Evolutionary conservation across 163 green algal species (phyloP).

Genomic region (Coccomyxa subellipsoidea): DNA sequence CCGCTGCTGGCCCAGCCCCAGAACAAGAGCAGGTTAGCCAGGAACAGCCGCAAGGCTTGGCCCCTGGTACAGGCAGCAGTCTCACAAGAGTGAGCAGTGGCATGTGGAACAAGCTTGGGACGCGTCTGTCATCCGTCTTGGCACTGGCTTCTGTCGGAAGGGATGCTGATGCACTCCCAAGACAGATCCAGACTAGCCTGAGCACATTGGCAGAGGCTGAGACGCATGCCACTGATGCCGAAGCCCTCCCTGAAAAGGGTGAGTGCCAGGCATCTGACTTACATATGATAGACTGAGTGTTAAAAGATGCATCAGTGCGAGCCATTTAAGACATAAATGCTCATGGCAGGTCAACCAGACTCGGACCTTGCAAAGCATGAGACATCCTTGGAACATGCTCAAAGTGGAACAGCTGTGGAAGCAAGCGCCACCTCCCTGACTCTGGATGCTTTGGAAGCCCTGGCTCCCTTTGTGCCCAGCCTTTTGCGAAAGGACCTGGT

Average conservation of each 20-base stretch:
- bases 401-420: neutral
- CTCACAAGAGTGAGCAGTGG: neutral
- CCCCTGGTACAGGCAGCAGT: neutral
- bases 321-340: neutral
- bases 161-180: no score
- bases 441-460: neutral
- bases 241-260: no score
- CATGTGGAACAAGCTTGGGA: neutral
- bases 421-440: neutral
- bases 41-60: neutral
- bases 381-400: neutral
- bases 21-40: neutral
- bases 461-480: neutral
- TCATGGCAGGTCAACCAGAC: neutral
- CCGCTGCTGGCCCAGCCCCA: no score
- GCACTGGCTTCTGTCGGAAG: neutral
- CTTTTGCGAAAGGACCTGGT: neutral
- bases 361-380: no score
- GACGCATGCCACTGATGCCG: no score
- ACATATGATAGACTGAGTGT: no score
- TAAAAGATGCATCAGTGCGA: neutral
- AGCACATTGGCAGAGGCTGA: no score
- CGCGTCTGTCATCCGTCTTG: neutral
- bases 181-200: no score
- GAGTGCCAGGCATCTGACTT: no score